Base-by-base conservation (phyloP, 2,329 filamentous ascomycete species). In the Beauveria asiatica region DNA sequence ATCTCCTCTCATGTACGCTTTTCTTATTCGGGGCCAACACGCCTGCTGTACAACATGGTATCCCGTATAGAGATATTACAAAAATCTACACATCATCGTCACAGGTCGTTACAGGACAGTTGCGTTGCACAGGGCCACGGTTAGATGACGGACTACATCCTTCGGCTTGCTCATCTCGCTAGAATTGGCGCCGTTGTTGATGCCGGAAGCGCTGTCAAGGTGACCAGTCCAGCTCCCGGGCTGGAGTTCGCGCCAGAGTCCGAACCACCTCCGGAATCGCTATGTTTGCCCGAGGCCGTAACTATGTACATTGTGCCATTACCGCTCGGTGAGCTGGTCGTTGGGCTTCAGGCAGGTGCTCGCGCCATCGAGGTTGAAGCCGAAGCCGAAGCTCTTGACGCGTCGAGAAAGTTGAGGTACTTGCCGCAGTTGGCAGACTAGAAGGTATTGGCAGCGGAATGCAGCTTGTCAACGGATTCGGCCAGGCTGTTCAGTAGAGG, bases 271-370 rank as follows among this genome's bases (percentile, higher is more conserved):
- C 41, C 52, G 2, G 44, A 57, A 17, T 50, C 55, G 17, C 55
- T 37, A 42, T 51, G 37, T 33, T 55, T 46, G 17, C 39, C 45
- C 27, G 67, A 70, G 48, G 73, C 74, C 0, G 70, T 71, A 49
- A 75, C 72, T 1, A 72, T 74, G 56, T 70, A 75, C 7, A 69
- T 63, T 9, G 66, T 48, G 57, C 64, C 45, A 60, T 70, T 59
- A 53, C 59, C 66, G 10, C 63, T 63, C 51, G 72, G 62, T 53
- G 48, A 62, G 64, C 60, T 70, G 58, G 27, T 68, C 62, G 10
- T 59, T 56, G 1, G 68, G 66, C 13, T 63, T 61, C 54, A 64
- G 63, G 50, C 61, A 69, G 4, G 59, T 65, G 61, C 63, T 68
- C 13, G 65, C 62, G 9, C 55, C 61, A 16, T 65, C 61, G 52